A percentile compares a stretch with the other conserved stretches of the same genome.
Evolutionary conservation across 2,329 filamentous ascomycete genomes (phyloP).

Genomic region (Penicillium sp.): DNA sequence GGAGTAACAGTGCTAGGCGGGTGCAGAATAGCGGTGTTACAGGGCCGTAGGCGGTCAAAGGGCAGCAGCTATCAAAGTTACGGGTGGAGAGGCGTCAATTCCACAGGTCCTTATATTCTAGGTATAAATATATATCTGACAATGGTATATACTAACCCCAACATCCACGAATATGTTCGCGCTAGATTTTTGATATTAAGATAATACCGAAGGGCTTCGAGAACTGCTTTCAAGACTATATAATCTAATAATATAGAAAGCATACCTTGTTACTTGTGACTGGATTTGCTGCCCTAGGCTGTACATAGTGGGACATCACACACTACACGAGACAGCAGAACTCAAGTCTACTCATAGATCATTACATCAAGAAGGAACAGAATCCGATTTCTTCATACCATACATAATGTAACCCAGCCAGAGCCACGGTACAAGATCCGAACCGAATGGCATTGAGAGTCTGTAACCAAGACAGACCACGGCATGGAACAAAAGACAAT

Average conservation of each 20-base stretch:
- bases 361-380: slow-evolving; percentile 1
- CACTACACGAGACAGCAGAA: background rate
- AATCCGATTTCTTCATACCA: slow-evolving; percentile 29
- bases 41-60: too few species aligned
- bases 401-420: slow-evolving; percentile 24
- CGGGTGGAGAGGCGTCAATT: too few species aligned
- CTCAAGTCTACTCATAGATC: background rate
- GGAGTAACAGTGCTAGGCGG: too few species aligned
- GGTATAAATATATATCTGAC: background rate
- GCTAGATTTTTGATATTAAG: too few species aligned
- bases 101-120: too few species aligned
- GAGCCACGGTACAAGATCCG: slow-evolving; percentile 10
- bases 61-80: too few species aligned
- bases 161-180: background rate
- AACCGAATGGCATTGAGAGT: slow-evolving; percentile 2
- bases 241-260: background rate
- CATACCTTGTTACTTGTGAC: background rate
- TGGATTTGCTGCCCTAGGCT: background rate
- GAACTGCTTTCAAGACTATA: background rate
- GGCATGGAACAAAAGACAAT: background rate
- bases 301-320: background rate
- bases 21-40: too few species aligned
- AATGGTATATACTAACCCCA: background rate
- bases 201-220: too few species aligned
- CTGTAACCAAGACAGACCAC: background rate